A percentile compares a stretch with the other conserved stretches of the same genome.
phyloP scores from a whole-genome alignment of 78 protist species.

The Guillardia theta region DNA sequence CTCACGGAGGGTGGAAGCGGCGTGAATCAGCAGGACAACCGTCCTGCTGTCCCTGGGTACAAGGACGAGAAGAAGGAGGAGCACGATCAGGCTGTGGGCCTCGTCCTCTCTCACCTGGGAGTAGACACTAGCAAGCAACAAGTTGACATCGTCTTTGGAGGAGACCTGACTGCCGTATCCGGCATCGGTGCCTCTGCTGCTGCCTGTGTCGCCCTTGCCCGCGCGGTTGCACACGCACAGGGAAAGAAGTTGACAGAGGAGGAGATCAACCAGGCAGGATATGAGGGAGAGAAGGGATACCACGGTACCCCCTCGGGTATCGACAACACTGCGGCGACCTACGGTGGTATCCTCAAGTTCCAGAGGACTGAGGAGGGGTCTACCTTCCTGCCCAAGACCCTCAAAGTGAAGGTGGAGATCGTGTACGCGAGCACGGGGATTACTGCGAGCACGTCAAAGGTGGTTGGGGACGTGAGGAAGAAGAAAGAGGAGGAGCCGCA shows the following conservation, averaged over 20 bases:
- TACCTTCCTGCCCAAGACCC: background rate
- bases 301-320: constrained; percentile 65
- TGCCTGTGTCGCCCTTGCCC: background rate
- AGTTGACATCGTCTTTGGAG: constrained; percentile 38
- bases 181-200: constrained; percentile 62
- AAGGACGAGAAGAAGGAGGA: constrained; percentile 41
- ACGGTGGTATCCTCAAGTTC: constrained; percentile 58
- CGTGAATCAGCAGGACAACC: constrained; percentile 19
- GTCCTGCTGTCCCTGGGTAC: constrained; percentile 58
- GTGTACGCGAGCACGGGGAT: constrained; percentile 64
- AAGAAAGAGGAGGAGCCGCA: background rate
- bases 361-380: background rate
- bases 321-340: constrained; percentile 70
- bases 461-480: constrained; percentile 48
- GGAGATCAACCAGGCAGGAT: constrained; percentile 52
- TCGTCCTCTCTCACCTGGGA: constrained; percentile 22
- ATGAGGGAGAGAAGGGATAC: constrained; percentile 60
- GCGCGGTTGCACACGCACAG: constrained; percentile 33
- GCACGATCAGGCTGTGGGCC: background rate
- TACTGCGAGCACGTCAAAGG: constrained; percentile 55
- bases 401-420: background rate
- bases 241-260: background rate
- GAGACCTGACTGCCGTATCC: constrained; percentile 1
- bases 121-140: background rate
- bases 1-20: constrained; percentile 2